These are phyloP conservation scores for Russula emetica DNA, from an alignment of 768 basidiomycete species.

Conservation along the genomic window DNA sequence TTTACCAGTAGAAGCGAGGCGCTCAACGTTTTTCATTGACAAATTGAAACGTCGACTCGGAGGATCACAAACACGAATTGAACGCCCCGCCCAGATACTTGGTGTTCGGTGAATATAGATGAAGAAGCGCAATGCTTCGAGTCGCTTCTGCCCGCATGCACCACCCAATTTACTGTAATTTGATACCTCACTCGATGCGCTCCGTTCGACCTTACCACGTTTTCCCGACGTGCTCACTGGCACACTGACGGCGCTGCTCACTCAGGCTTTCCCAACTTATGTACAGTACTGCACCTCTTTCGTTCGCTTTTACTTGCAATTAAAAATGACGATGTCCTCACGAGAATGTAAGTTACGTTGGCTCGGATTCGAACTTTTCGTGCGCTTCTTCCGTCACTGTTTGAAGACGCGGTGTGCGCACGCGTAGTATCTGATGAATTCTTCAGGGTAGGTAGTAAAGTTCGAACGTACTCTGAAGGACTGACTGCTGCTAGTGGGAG, in stretches of 20 bases:
- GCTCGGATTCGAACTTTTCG: slow-evolving; percentile 53
- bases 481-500: too few species aligned
- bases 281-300: slow-evolving; percentile 91
- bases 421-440: slow-evolving; percentile 50
- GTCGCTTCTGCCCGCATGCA: slow-evolving; percentile 62
- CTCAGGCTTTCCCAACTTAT: too few species aligned
- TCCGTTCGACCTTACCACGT: slow-evolving; percentile 52
- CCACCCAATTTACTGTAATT: too few species aligned
- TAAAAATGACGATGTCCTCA: too few species aligned
- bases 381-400: slow-evolving; percentile 48
- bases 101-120: too few species aligned
- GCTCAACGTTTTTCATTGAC: too few species aligned
- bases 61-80: too few species aligned
- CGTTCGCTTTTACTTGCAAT: slow-evolving; percentile 45
- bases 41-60: too few species aligned
- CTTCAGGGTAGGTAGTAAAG: slow-evolving; percentile 37
- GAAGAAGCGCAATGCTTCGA: too few species aligned
- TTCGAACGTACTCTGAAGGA: too few species aligned
- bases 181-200: slow-evolving; percentile 65
- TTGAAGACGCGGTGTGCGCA: slow-evolving; percentile 48
- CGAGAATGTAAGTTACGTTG: too few species aligned
- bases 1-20: too few species aligned
- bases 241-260: slow-evolving; percentile 70
- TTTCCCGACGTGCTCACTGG: slow-evolving; percentile 49
- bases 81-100: slow-evolving; percentile 26